Conservation (phyloP, 169 alveolate species). For the Eimeria maxima region DNA sequence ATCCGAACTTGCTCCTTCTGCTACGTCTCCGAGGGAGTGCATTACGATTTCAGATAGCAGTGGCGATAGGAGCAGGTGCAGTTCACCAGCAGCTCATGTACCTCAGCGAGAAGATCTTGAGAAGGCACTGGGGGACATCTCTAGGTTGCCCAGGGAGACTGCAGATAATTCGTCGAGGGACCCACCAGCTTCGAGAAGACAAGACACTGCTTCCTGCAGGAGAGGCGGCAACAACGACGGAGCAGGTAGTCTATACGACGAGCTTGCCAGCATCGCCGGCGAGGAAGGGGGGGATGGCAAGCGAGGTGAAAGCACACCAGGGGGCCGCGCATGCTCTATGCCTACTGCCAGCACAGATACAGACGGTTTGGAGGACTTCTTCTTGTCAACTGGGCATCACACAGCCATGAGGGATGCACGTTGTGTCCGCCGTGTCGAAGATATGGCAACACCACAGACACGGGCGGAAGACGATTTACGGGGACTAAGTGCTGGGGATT, state of each 20-base stretch:
- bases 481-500: not conserved
- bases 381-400: not conserved
- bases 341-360: not conserved
- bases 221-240: not conserved
- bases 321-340: not conserved
- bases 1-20: not conserved
- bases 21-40: not conserved
- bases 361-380: not conserved
- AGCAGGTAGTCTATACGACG: not conserved
- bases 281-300: not conserved
- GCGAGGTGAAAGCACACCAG: not conserved
- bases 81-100: not conserved
- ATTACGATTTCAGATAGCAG: slow-evolving; percentile 24
- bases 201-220: not conserved
- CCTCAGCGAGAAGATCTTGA: not conserved
- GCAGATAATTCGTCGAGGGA: not conserved
- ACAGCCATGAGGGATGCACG: not conserved
- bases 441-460: not conserved
- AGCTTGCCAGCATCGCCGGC: not conserved
- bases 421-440: not conserved
- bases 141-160: not conserved
- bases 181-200: not conserved
- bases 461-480: not conserved
- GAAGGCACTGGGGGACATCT: not conserved
- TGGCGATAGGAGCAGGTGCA: not conserved